Evolutionary conservation across 2,329 filamentous ascomycete species (phyloP).

Genomic region (Pseudonectria foliicola): DNA sequence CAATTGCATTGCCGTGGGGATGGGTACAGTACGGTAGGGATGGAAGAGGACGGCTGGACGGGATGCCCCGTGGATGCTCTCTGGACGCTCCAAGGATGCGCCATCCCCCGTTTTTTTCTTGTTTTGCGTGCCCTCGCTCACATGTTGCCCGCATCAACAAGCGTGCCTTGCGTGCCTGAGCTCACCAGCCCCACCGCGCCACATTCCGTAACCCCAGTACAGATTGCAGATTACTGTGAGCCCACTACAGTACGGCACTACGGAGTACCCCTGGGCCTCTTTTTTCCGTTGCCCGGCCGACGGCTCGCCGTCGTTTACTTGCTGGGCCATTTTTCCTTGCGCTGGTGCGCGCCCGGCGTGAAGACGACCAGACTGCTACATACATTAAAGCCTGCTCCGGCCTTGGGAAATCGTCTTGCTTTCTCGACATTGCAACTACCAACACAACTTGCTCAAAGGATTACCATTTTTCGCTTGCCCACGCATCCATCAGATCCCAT

Average conservation of each 20-base stretch:
- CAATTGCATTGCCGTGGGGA: slow-evolving; percentile 13
- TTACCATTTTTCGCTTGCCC: background rate
- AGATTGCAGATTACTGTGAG: background rate
- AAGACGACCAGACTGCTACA: background rate
- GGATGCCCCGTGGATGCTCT: no score
- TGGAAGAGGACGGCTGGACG: background rate
- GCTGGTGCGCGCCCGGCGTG: slow-evolving; percentile 3
- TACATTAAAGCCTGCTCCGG: no score
- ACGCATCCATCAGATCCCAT: background rate
- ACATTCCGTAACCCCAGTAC: slow-evolving; percentile 2
- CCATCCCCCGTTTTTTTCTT: slow-evolving; percentile 2
- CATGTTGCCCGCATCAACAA: background rate
- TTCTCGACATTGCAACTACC: no score
- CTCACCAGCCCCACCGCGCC: background rate
- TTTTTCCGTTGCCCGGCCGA: slow-evolving; percentile 20
- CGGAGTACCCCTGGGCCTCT: no score
- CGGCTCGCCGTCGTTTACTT: slow-evolving; percentile 16
- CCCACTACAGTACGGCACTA: no score
- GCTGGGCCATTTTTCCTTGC: slow-evolving; percentile 1
- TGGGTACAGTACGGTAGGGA: slow-evolving; percentile 8
- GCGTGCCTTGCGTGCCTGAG: background rate
- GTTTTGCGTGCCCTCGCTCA: slow-evolving; percentile 12
- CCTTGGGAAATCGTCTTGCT: no score
- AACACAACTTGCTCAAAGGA: no score
- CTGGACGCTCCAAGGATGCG: slow-evolving; percentile 3